Evolutionary conservation across 2,329 filamentous ascomycete species (phyloP).

Genomic region (Scleromitrula shiraiana): DNA sequence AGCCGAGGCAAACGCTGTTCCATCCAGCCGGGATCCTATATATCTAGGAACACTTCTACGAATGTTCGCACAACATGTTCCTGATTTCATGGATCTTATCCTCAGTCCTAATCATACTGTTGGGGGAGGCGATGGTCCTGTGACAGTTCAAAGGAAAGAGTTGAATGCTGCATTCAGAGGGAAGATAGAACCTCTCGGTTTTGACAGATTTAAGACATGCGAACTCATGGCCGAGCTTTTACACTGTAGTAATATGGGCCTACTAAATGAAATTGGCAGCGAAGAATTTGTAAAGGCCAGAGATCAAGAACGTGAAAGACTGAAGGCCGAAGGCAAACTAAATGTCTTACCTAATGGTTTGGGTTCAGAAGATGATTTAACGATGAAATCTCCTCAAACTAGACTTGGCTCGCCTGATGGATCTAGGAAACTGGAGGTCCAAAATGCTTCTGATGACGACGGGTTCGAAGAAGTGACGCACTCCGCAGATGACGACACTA

Average conservation of each 20-base stretch:
- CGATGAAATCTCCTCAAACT: slow-evolving; percentile 46
- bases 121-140: slow-evolving; percentile 45
- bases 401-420: slow-evolving; percentile 50
- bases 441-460: slow-evolving; percentile 78
- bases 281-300: slow-evolving; percentile 76
- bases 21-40: slow-evolving; percentile 84
- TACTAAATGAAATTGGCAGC: slow-evolving; percentile 85
- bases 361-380: slow-evolving; percentile 53
- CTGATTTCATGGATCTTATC: slow-evolving; percentile 88
- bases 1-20: slow-evolving; percentile 67
- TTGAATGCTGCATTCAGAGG: slow-evolving; percentile 83
- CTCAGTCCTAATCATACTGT: slow-evolving; percentile 59
- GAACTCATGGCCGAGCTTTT: slow-evolving; percentile 96
- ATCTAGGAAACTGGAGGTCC: slow-evolving; percentile 64
- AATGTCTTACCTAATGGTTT: slow-evolving; percentile 32
- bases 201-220: slow-evolving; percentile 97
- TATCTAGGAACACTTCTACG: slow-evolving; percentile 87
- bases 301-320: slow-evolving; percentile 71
- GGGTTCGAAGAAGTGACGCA: slow-evolving; percentile 84
- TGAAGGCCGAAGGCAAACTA: slow-evolving; percentile 71
- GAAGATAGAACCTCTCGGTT: slow-evolving; percentile 87
- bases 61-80: slow-evolving; percentile 82
- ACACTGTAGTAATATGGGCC: slow-evolving; percentile 97
- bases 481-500: slow-evolving; percentile 63
- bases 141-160: slow-evolving; percentile 61